These are phyloP conservation scores for Cadophora gregata DNA, from an alignment of 2,329 filamentous ascomycete species.

Conservation along the genomic window DNA sequence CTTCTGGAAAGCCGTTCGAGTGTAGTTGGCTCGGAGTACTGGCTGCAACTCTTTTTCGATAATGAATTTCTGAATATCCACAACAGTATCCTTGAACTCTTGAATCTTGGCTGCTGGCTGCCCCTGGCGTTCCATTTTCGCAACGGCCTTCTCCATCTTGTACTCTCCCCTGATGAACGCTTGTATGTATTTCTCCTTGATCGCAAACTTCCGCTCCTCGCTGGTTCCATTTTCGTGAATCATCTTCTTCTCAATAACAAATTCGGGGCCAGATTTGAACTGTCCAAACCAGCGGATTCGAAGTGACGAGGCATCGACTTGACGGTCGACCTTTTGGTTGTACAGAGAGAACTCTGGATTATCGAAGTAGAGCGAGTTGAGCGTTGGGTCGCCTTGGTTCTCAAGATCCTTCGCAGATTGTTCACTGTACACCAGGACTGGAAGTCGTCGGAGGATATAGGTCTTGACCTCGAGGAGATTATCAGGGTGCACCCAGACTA, in stretches of 20 bases:
- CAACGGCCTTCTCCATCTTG: conserved; percentile 86
- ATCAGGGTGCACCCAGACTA: conserved; percentile 93
- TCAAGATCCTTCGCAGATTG: conserved; percentile 84
- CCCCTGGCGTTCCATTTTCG: conserved; percentile 83
- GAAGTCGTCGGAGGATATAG: conserved; percentile 86
- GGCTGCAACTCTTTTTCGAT: conserved; percentile 79
- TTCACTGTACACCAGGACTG: conserved; percentile 91
- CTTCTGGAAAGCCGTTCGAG: conserved; percentile 94
- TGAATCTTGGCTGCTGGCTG: conserved; percentile 70
- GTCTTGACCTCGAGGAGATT: conserved; percentile 98
- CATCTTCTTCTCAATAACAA: conserved; percentile 89
- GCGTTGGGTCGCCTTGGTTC: conserved; percentile 80
- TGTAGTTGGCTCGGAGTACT: conserved; percentile 89
- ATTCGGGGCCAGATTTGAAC: conserved; percentile 76
- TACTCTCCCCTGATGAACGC: conserved; percentile 87
- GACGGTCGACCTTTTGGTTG: conserved; percentile 79
- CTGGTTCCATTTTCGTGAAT: conserved; percentile 78
- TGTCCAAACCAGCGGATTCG: conserved; percentile 92
- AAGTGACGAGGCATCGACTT: conserved; percentile 78
- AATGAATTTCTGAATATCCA: conserved; percentile 81
- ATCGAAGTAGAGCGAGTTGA: conserved; percentile 97
- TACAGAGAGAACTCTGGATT: conserved; percentile 86
- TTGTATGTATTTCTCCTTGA: conserved; percentile 95
- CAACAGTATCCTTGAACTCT: conserved; percentile 72
- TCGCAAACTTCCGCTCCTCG: conserved; percentile 78